A percentile compares a stretch with the other conserved stretches of the same genome.
phyloP scores from a whole-genome alignment of 2,329 filamentous ascomycete genomes.

The Colletotrichum karsti region DNA sequence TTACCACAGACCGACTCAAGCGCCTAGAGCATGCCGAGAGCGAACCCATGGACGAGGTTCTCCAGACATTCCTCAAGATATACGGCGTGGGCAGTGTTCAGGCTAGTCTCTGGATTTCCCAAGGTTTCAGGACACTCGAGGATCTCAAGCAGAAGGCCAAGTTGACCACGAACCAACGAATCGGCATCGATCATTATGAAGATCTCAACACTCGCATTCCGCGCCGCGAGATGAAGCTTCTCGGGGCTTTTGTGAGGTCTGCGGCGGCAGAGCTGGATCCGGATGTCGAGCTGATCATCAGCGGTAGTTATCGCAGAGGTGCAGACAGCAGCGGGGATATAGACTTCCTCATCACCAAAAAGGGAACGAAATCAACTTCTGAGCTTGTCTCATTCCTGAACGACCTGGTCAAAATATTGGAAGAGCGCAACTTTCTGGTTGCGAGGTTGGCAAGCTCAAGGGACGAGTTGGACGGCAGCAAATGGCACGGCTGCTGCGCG shows the following conservation, averaged over 20 bases:
- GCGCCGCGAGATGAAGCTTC: constrained; percentile 75
- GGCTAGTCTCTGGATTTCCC: constrained; percentile 79
- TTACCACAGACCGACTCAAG: constrained; percentile 74
- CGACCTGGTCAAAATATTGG: constrained; percentile 69
- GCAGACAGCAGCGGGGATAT: constrained; percentile 80
- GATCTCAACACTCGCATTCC: constrained; percentile 85
- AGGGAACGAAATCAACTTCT: constrained; percentile 57
- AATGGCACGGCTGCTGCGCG: constrained; percentile 89
- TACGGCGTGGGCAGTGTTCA: constrained; percentile 80
- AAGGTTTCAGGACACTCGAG: constrained; percentile 77
- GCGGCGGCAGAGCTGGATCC: constrained; percentile 69
- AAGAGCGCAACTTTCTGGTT: constrained; percentile 71
- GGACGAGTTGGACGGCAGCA: constrained; percentile 65
- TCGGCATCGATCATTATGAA: constrained; percentile 82
- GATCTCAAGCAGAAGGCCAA: constrained; percentile 71
- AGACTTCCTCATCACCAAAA: constrained; percentile 83
- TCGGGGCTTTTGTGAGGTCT: constrained; percentile 71
- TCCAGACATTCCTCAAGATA: constrained; percentile 78
- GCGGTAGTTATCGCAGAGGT: constrained; percentile 87
- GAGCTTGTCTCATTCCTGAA: constrained; percentile 72
- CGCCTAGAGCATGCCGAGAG: constrained; percentile 75
- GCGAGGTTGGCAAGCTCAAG: constrained; percentile 69
- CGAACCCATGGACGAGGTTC: constrained; percentile 70
- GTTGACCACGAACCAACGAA: constrained; percentile 73
- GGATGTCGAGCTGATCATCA: constrained; percentile 74